Conservation (phyloP, 371 early-diverging fungal genomes). For the Mucor circinelloides region DNA sequence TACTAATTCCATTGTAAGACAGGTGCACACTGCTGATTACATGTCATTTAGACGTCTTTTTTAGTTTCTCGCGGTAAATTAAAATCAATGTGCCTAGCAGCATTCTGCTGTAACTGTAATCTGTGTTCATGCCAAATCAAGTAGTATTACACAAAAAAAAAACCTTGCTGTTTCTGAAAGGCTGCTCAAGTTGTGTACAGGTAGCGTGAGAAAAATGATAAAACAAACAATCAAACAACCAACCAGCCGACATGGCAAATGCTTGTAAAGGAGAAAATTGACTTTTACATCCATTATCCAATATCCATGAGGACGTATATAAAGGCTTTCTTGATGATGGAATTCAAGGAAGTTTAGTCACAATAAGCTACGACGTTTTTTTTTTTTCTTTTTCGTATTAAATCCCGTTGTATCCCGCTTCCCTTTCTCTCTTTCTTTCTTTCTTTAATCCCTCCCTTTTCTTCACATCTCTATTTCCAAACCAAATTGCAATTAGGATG, state of each 20-base stretch:
- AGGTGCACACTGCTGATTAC: too few relatives aligned
- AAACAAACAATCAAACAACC: neutral
- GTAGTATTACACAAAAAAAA: slow-evolving; percentile 4
- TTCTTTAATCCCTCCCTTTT: neutral
- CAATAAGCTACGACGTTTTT: neutral
- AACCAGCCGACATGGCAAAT: neutral
- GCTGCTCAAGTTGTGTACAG: neutral
- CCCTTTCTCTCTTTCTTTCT: neutral
- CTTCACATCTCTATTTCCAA: slow-evolving; percentile 4
- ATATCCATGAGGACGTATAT: neutral
- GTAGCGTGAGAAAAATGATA: slow-evolving; percentile 4
- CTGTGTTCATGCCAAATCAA: neutral
- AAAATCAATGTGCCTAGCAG: neutral
- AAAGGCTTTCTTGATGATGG: neutral
- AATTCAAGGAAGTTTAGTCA: slow-evolving; percentile 8
- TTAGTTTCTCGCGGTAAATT: neutral
- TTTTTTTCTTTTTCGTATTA: neutral
- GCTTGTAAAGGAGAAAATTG: neutral
- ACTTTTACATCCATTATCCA: neutral
- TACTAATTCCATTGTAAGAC: too few relatives aligned
- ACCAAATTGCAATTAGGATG: slow-evolving; percentile 8
- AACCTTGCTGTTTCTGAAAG: neutral
- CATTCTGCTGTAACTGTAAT: neutral
- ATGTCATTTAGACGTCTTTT: too few relatives aligned
- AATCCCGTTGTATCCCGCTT: slow-evolving; percentile 13